Evolutionary conservation across 768 basidiomycete species (phyloP).

Genomic region (Termitomyces sp.): DNA sequence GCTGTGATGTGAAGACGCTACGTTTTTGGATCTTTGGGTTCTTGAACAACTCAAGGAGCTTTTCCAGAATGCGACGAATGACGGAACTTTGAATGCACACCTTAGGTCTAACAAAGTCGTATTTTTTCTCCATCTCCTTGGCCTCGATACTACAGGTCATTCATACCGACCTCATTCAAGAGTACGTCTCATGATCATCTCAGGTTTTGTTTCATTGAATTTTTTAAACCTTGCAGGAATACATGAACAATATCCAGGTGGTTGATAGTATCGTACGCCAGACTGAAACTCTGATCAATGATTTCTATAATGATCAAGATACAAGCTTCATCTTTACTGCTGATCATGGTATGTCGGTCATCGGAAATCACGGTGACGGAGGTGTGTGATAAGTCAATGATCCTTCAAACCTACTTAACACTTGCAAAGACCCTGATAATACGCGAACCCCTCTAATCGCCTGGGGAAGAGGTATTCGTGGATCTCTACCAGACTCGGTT

Average conservation of each 20-base stretch:
- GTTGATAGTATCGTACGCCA: constrained; percentile 70
- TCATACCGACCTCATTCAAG: constrained; percentile 78
- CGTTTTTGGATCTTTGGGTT: constrained; percentile 67
- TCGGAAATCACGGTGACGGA: constrained; percentile 88
- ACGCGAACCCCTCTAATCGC: constrained; percentile 79
- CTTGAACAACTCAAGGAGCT: constrained; percentile 59
- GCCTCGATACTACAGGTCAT: constrained; percentile 83
- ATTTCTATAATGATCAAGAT: constrained; percentile 63
- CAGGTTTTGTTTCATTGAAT: not conserved
- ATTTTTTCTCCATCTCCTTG: constrained; percentile 81
- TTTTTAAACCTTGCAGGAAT: constrained; percentile 47
- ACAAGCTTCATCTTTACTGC: constrained; percentile 80
- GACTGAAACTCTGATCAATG: constrained; percentile 52
- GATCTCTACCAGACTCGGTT: constrained; percentile 50
- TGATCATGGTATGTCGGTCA: constrained; percentile 86
- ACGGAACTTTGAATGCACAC: constrained; percentile 41
- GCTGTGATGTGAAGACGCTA: not conserved
- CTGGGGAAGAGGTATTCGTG: constrained; percentile 77
- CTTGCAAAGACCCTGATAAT: constrained; percentile 73
- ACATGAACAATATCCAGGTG: constrained; percentile 77
- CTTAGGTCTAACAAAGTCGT: constrained; percentile 57
- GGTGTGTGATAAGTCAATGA: constrained; percentile 33
- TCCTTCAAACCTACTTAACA: constrained; percentile 1
- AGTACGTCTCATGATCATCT: constrained; percentile 25
- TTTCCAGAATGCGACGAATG: constrained; percentile 55